These are phyloP conservation scores for Microbotryum silenes-acaulis DNA, from an alignment of 1,284 basidiomycete species.

Conservation along the genomic window DNA sequence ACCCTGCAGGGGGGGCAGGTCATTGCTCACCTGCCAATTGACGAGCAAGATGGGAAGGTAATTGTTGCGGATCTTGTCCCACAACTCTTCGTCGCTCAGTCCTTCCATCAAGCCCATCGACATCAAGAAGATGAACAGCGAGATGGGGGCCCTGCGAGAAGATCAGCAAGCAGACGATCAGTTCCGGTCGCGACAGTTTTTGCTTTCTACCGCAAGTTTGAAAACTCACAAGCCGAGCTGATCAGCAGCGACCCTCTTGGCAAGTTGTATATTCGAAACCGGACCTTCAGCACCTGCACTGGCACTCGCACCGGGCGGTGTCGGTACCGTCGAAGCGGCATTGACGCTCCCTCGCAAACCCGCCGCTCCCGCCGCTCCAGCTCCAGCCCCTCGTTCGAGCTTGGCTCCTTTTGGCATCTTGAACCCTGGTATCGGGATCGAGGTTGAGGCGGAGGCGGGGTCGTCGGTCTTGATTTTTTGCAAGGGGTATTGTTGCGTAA, in stretches of 20 bases:
- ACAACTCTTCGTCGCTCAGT: conserved; percentile 17
- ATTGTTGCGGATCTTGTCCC: conserved; percentile 19
- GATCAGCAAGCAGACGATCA: background rate
- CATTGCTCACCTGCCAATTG: conserved; percentile 26
- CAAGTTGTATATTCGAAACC: background rate
- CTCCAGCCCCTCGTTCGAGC: conserved; percentile 15
- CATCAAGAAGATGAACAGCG: conserved; percentile 31
- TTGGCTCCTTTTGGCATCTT: conserved; percentile 19
- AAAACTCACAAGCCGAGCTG: conserved; percentile 27
- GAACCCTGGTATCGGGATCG: conserved; percentile 23
- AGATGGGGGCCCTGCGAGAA: conserved; percentile 23
- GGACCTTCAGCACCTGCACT: background rate
- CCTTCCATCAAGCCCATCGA: conserved; percentile 31
- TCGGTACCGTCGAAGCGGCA: background rate
- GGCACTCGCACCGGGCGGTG: conserved; percentile 3
- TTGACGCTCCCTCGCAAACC: background rate
- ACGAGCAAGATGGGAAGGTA: conserved; percentile 27
- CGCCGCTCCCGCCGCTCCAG: background rate
- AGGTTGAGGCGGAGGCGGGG: too few relatives aligned
- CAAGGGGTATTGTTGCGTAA: conserved; percentile 1
- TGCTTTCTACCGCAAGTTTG: background rate
- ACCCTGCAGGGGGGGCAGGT: too few relatives aligned
- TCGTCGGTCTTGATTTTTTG: conserved; percentile 25
- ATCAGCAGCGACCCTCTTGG: conserved; percentile 31
- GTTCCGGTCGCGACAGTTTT: background rate